Base-by-base conservation (phyloP, 345 rosid species). In the Gossypium rotundifolium region DNA sequence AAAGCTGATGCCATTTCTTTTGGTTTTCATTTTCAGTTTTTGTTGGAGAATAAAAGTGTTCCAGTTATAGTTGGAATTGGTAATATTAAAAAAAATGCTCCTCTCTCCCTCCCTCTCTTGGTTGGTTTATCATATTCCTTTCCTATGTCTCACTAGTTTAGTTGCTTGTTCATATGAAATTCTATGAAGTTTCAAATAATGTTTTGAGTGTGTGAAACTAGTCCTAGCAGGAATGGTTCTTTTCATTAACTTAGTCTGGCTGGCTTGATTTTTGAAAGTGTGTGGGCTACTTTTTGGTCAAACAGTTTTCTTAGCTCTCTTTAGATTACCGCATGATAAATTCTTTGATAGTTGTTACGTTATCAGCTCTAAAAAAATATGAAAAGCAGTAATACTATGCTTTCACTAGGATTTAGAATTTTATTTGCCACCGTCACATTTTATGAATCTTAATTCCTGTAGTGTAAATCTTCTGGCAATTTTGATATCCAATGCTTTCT, bases 31-130 rank as follows among this genome's bases (percentile, higher is more conserved):
- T 87, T 84, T 82, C 91, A 96, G 99, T 94, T 92, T 55, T 88
- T 96, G 85, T 78, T 96, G 90, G 98, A 93, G 88, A 89, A 93
- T 76, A 96, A 87, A 74, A 94, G 96, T 57, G 85, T 84, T 46
- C 97, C 99, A 2, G 80, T 93, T 77, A 86, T 96, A 63, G 98
- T 96, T 68, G 99, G 99, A 83, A 96, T 96, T 62, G 99, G 99
- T 96, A 91, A 83, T 71, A 12, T 71, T 29, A 67, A 20, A 59
- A 51, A 49, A 29, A 11, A 12, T n/a, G 16, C 45, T 13, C 62
- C 72, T 76, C 67, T 46, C 77, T 61, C 67, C 63, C 55, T 46
- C 76, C 57, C 53, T 58, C 77, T 44, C 72, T 70, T 6, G 9
- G 44, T 48, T 77, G 54, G 62, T 20, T 46, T 7, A 12, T 40